Evolutionary conservation across 2,329 filamentous ascomycete species (phyloP).

Genomic region (Apiospora rasikravindrae): DNA sequence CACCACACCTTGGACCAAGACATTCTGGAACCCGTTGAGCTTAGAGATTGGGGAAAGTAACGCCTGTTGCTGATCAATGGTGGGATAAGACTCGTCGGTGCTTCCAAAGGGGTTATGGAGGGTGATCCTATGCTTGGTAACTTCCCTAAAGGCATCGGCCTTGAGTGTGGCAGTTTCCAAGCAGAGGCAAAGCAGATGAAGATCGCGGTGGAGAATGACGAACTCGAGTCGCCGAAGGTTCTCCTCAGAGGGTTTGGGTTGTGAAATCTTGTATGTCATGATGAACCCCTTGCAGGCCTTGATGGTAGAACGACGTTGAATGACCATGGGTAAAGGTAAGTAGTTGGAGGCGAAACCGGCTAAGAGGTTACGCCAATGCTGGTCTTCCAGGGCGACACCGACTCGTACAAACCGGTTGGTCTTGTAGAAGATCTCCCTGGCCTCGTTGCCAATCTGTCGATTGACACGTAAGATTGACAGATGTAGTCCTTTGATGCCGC

Average conservation of each 20-base stretch:
- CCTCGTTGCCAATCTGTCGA: not conserved
- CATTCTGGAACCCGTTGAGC: not conserved
- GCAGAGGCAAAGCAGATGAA: not conserved
- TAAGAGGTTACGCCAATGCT: not conserved
- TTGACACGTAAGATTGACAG: not conserved
- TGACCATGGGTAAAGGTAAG: not conserved
- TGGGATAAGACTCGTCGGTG: not conserved
- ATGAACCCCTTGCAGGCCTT: not conserved
- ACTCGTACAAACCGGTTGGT: not conserved
- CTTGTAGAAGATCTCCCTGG: not conserved
- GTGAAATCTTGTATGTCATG: not conserved
- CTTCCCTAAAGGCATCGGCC: not conserved
- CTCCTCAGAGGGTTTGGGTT: not conserved
- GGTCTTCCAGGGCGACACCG: not conserved
- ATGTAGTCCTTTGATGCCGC: not conserved
- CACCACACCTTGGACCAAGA: not conserved
- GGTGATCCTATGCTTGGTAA: not conserved
- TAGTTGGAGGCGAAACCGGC: not conserved
- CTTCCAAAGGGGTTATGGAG: not conserved
- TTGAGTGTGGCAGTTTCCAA: not conserved
- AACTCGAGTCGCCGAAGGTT: not conserved
- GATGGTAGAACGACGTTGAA: not conserved
- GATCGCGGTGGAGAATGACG: not conserved
- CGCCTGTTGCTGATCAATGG: not conserved
- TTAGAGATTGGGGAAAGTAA: not conserved